phyloP scores from a whole-genome alignment of 2,329 filamentous ascomycete species.

The Ceratocystis cacaofunesta region DNA sequence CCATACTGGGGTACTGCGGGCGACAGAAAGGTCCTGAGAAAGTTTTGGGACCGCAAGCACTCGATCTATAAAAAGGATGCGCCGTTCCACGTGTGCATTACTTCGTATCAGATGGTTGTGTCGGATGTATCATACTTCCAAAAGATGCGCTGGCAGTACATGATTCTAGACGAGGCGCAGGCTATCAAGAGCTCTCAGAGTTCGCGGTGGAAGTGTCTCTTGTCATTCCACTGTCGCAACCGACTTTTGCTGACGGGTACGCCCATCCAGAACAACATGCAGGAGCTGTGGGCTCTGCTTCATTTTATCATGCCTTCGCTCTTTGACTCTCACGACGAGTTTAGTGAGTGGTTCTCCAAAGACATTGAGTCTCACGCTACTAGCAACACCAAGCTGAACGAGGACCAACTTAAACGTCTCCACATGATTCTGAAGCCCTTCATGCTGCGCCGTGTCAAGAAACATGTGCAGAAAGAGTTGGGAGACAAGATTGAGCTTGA shows the following conservation, averaged over 20 bases:
- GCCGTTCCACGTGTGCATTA: conserved; percentile 89
- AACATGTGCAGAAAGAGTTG: conserved; percentile 96
- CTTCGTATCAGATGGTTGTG: conserved; percentile 93
- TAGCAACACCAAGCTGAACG: conserved; percentile 98
- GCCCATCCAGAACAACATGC: conserved; percentile 99
- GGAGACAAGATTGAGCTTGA: conserved; percentile 98
- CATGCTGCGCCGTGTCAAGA: conserved; percentile 99
- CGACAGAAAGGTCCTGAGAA: conserved; percentile 88
- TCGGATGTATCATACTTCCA: conserved; percentile 95
- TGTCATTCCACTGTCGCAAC: conserved; percentile 92
- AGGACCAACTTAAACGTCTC: conserved; percentile 88
- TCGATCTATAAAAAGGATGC: conserved; percentile 88
- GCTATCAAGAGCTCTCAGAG: conserved; percentile 97
- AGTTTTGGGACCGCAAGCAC: conserved; percentile 98
- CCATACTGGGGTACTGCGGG: conserved; percentile 95
- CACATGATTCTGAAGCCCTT: conserved; percentile 99
- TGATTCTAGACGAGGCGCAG: conserved; percentile 97
- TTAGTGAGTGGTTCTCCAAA: conserved; percentile 88
- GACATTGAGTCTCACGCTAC: conserved; percentile 97
- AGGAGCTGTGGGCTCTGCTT: conserved; percentile 90
- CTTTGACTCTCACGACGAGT: conserved; percentile 87
- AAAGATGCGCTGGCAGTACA: conserved; percentile 99
- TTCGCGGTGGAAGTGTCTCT: conserved; percentile 88
- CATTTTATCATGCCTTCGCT: conserved; percentile 99
- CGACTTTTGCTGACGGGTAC: conserved; percentile 87